Evolutionary conservation across 352 stramenopile species (phyloP), one percentile per base, ranked within the genome.

Genomic region (Globisporangium spiculum): DNA sequence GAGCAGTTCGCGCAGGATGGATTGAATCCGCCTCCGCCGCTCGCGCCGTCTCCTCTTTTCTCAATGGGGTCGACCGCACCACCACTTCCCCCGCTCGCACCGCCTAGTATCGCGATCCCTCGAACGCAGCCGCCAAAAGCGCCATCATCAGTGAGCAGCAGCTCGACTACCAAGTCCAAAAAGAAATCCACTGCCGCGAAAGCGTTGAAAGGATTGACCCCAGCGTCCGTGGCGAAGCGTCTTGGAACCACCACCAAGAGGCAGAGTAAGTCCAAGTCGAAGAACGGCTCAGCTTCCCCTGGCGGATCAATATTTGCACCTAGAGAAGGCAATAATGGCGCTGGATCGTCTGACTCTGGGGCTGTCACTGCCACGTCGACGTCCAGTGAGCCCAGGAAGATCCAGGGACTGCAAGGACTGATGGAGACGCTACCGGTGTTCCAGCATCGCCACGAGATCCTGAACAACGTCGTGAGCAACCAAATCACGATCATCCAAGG

Each of bases 401-500:
- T 54, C 26, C 55, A 38, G 16, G 56, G 48, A 46, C 56, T 79
- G 1, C 68, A 67, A 46, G 73, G 75, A 0, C 61, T 96, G 38
- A 87, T 96, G 69, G 73, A 92, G 44, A 90, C 78, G 12, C 65
- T 98, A 20, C 93, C 93, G 0, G 93, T 98, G 26, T 97, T 94
- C 73, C 74, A 79, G 30, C 90, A 98, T 72, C 78, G 84, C 20
- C 79, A 97, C 20, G 75, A 95, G 57, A 97, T 98, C 69, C 27
- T 97, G 20, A 62, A 87, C 34, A 94, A 94, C 36, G 82, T 98
- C 12, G 66, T 57, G 3, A 73, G 72, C 14, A 93, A 97, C 63
- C 88, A 93, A 62, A 79, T 98, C 3, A 97, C 92, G 8, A 96
- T 98, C 54, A 97, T 98, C 52, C 90, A 97, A 75, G 93, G 92